phyloP scores from a whole-genome alignment of 192 early-diverging fungal species.

The Podila clonocystis region DNA sequence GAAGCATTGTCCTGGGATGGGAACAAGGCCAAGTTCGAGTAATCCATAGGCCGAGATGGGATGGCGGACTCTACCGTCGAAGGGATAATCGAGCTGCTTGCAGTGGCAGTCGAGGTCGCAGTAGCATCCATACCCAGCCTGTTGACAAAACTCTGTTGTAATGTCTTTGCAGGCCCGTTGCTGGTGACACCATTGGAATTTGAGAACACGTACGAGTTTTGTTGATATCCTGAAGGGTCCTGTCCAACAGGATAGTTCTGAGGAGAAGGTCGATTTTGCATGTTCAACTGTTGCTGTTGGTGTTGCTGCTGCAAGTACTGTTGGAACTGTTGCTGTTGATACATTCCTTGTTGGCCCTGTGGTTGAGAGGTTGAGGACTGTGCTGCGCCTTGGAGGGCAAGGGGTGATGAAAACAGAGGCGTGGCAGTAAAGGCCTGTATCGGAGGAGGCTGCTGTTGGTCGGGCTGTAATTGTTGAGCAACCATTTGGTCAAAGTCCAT shows the following conservation, averaged over 20 bases:
- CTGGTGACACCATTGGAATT: background rate
- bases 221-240: background rate
- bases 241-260: background rate
- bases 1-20: background rate
- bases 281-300: background rate
- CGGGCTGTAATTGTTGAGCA: slow-evolving; percentile 1
- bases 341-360: background rate
- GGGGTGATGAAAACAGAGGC: slow-evolving; percentile 32
- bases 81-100: background rate
- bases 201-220: background rate
- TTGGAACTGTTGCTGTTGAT: slow-evolving; percentile 1
- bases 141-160: background rate
- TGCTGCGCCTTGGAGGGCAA: slow-evolving; percentile 20
- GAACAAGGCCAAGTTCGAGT: background rate
- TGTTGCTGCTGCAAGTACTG: slow-evolving; percentile 10
- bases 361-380: background rate
- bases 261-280: background rate
- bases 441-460: slow-evolving; percentile 1
- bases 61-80: background rate
- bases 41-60: background rate
- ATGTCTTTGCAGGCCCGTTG: background rate
- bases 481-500: slow-evolving; percentile 28
- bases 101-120: too few species aligned
- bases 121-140: too few species aligned
- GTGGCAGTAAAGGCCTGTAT: slow-evolving; percentile 11